Conservation (phyloP, 2,329 filamentous ascomycete genomes). For the Fusarium lateritium region DNA sequence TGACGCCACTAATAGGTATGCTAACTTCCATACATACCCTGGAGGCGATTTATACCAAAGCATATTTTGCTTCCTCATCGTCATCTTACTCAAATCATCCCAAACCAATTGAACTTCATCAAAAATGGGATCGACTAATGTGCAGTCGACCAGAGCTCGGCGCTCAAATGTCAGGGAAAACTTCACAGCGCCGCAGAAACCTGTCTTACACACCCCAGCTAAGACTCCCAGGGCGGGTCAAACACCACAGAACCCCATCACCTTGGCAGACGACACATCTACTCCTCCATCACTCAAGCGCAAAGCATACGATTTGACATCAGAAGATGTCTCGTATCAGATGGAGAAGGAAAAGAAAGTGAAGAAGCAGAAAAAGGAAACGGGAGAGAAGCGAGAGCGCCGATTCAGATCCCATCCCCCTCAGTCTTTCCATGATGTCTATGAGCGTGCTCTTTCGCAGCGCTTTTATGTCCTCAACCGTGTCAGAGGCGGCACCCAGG, state of each 20-base stretch:
- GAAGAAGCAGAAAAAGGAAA: conserved; percentile 22
- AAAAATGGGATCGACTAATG: conserved; percentile 19
- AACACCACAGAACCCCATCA: conserved; percentile 16
- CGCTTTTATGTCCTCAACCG: conserved; percentile 64
- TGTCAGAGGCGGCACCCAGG: conserved; percentile 51
- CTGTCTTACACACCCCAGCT: background rate
- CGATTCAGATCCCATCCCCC: conserved; percentile 54
- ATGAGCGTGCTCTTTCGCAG: conserved; percentile 58
- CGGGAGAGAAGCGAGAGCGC: conserved; percentile 55
- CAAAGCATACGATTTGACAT: conserved; percentile 10
- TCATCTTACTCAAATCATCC: background rate
- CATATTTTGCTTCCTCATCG: background rate
- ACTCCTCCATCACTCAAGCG: conserved; percentile 38
- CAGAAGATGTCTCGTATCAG: background rate
- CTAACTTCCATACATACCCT: conserved; percentile 28
- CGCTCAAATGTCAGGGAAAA: background rate
- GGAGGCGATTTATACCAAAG: conserved; percentile 6
- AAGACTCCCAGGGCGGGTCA: conserved; percentile 14
- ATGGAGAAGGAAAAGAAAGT: conserved; percentile 25
- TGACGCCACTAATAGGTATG: conserved; percentile 5
- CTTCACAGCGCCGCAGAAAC: conserved; percentile 12
- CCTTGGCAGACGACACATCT: conserved; percentile 8
- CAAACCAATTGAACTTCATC: background rate
- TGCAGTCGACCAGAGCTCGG: background rate
- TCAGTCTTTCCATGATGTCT: conserved; percentile 55